phyloP scores from a whole-genome alignment of 1,284 basidiomycete genomes.

The Malassezia equina region DNA sequence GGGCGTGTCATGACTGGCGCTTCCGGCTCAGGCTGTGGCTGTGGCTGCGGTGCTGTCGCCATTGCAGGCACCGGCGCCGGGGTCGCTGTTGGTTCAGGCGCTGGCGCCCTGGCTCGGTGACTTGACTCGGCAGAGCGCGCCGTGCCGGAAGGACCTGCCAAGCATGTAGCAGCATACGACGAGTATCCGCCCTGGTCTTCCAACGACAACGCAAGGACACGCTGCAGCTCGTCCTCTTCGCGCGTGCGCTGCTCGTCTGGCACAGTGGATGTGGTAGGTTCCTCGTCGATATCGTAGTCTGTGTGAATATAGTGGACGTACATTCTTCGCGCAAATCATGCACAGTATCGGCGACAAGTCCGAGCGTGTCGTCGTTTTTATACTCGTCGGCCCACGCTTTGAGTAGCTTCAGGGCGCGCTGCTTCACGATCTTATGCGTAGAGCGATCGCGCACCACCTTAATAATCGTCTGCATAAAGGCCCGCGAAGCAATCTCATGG shows the following conservation, averaged over 20 bases:
- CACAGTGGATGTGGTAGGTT: conserved; percentile 3
- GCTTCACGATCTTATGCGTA: conserved; percentile 77
- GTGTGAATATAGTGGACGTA: conserved; percentile 16
- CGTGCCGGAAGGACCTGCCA: background rate
- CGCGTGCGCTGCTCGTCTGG: conserved; percentile 27
- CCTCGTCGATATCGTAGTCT: conserved; percentile 24
- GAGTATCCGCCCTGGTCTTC: conserved; percentile 28
- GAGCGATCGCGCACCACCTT: conserved; percentile 80
- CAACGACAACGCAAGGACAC: conserved; percentile 40
- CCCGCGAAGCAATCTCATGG: conserved; percentile 75
- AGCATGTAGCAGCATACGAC: background rate
- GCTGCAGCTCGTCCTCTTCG: conserved; percentile 46
- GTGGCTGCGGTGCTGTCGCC: conserved; percentile 46
- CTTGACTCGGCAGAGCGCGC: background rate
- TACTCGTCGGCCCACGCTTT: conserved; percentile 70
- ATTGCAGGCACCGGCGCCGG: conserved; percentile 23
- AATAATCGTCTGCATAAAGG: conserved; percentile 80
- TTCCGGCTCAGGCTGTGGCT: too few relatives aligned
- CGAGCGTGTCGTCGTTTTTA: conserved; percentile 66
- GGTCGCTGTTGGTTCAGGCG: background rate
- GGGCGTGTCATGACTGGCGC: conserved; percentile 33
- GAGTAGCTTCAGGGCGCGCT: conserved; percentile 63
- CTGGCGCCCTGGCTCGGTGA: background rate
- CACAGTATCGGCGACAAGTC: conserved; percentile 83
- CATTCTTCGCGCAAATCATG: conserved; percentile 72